These are phyloP conservation scores for Talaromyces sp. DNA, from an alignment of 2,329 filamentous ascomycete species.

Conservation along the genomic window DNA sequence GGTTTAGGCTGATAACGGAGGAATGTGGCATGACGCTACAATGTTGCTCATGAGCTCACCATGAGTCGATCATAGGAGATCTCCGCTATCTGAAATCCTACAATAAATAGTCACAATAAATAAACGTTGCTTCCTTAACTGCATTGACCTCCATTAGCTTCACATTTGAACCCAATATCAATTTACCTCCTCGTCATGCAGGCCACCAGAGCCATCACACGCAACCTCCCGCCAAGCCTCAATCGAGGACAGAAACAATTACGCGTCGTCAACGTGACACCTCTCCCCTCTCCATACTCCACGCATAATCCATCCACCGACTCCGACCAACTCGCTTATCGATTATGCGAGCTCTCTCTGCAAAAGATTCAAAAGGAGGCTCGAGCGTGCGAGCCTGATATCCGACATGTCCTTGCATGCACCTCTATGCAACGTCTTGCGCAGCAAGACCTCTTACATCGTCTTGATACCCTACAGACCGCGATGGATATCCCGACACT, in stretches of 20 bases:
- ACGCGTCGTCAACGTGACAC: constrained; percentile 1
- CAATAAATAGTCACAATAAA: background rate
- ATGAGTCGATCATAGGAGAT: background rate
- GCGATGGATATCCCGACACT: constrained; percentile 4
- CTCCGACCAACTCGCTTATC: constrained; percentile 25
- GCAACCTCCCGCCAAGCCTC: constrained; percentile 8
- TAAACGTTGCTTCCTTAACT: background rate
- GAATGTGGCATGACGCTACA: constrained; percentile 2
- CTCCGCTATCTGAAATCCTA: background rate
- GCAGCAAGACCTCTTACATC: constrained; percentile 17
- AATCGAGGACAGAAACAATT: constrained; percentile 6
- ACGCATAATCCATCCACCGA: constrained; percentile 10
- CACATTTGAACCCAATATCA: background rate
- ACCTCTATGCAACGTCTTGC: constrained; percentile 22
- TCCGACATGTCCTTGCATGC: constrained; percentile 24
- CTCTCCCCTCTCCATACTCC: background rate
- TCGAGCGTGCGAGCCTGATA: constrained; percentile 21
- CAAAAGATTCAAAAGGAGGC: constrained; percentile 28
- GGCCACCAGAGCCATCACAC: constrained; percentile 8
- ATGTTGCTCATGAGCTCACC: constrained; percentile 1
- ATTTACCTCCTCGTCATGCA: constrained; percentile 5
- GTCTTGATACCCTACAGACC: constrained; percentile 16
- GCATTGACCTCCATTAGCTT: background rate
- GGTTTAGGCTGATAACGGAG: background rate
- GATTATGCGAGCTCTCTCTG: constrained; percentile 24